These are phyloP conservation scores for Pichia sorboxylosa DNA, from an alignment of 1,139 yeast genomes.

Conservation along the genomic window DNA sequence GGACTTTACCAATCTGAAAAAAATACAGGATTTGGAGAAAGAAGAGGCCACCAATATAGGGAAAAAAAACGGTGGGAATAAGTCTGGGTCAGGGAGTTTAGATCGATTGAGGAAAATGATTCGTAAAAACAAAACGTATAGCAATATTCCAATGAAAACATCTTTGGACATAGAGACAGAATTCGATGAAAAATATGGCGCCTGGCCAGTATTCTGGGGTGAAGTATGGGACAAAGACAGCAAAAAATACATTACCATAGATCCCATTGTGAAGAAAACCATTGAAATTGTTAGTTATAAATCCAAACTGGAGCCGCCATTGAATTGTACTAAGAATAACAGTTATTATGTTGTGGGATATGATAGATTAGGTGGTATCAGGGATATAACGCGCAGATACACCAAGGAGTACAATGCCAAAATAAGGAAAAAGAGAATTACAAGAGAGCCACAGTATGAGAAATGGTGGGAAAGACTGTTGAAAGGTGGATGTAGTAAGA, in stretches of 20 bases:
- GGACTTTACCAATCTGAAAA: constrained; percentile 48
- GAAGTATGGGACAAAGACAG: constrained; percentile 81
- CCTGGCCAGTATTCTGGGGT: constrained; percentile 77
- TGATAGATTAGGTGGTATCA: constrained; percentile 50
- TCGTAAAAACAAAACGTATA: constrained; percentile 11
- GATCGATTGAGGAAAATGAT: constrained; percentile 5
- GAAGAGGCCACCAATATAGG: constrained; percentile 1
- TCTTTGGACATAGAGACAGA: constrained; percentile 10
- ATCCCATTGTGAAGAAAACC: constrained; percentile 53
- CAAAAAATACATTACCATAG: constrained; percentile 74
- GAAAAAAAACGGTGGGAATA: neutral
- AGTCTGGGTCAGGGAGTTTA: neutral
- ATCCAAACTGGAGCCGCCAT: constrained; percentile 69
- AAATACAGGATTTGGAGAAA: constrained; percentile 8
- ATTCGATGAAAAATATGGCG: constrained; percentile 6
- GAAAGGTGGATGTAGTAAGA: constrained; percentile 23
- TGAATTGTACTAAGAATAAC: constrained; percentile 45
- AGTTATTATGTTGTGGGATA: constrained; percentile 68
- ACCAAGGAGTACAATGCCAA: constrained; percentile 61
- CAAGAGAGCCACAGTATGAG: constrained; percentile 44
- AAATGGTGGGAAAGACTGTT: constrained; percentile 51
- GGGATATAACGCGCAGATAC: constrained; percentile 83
- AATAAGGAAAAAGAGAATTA: constrained; percentile 61
- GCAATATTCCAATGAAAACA: constrained; percentile 9
- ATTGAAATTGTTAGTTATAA: constrained; percentile 60